Evolutionary conservation across 176 grass and related monocot genomes (phyloP).

Genomic region (Calamus simplicifolius): DNA sequence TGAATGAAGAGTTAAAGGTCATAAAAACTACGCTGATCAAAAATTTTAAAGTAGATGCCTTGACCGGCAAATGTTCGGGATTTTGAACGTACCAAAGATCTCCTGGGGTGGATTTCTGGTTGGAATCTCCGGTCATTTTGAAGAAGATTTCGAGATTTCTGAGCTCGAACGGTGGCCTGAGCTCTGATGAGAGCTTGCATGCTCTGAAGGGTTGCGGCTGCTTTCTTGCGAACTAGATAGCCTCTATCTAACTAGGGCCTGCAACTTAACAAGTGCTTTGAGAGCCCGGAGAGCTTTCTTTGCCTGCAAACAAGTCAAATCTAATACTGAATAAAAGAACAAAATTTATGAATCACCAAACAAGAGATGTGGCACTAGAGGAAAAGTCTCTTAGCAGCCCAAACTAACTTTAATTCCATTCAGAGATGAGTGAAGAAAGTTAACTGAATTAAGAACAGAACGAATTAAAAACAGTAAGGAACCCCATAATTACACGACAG

Average conservation of each 20-base stretch:
- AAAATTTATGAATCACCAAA: conserved; percentile 10
- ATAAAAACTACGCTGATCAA: too few species aligned
- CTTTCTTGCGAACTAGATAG: conserved; percentile 78
- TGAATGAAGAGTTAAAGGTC: too few species aligned
- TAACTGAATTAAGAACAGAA: not conserved
- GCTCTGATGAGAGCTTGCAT: conserved; percentile 90
- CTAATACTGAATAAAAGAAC: conserved; percentile 11
- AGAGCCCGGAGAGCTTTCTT: conserved; percentile 86
- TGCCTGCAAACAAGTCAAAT: conserved; percentile 26
- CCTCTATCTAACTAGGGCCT: conserved; percentile 82
- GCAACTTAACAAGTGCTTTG: conserved; percentile 87
- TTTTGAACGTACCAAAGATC: conserved; percentile 47
- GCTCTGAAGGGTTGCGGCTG: conserved; percentile 64
- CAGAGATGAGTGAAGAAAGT: too few species aligned
- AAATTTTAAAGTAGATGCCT: too few species aligned
- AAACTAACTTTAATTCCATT: too few species aligned
- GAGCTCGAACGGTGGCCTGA: conserved; percentile 64
- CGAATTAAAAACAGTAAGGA: not conserved
- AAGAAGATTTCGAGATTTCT: conserved; percentile 25
- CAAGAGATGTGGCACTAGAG: conserved; percentile 9
- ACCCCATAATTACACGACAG: not conserved
- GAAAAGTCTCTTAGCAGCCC: too few species aligned
- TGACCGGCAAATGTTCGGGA: too few species aligned
- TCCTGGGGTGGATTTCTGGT: conserved; percentile 36
- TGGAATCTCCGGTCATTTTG: conserved; percentile 28